Percentiles rank a stretch among this genome's conserved stretches.
phyloP scores from a whole-genome alignment of 257 asterid species.

The Verbascum thapsus region DNA sequence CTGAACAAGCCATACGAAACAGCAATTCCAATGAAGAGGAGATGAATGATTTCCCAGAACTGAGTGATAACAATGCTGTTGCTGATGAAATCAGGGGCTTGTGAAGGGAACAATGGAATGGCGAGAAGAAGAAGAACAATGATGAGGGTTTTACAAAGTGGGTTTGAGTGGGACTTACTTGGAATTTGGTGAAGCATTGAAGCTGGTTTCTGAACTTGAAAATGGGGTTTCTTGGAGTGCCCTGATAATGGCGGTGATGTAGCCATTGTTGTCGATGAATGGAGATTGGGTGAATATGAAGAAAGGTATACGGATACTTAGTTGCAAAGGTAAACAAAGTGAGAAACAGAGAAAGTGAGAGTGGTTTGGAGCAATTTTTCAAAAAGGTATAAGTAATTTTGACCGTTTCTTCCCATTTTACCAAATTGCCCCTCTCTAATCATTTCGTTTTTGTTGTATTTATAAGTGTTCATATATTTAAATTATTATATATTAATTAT shows the following conservation, averaged over 20 bases:
- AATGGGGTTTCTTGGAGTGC: conserved; percentile 44
- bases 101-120: conserved; percentile 70
- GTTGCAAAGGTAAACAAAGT: conserved; percentile 34
- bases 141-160: conserved; percentile 49
- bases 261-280: conserved; percentile 33
- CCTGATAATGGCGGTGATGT: conserved; percentile 39
- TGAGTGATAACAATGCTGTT: conserved; percentile 40
- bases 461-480: too few species aligned
- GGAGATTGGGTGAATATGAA: conserved; percentile 57
- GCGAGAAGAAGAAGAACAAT: conserved; percentile 49
- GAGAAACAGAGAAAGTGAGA: too few species aligned
- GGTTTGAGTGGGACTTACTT: conserved; percentile 54
- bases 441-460: conserved; percentile 29
- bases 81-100: conserved; percentile 66
- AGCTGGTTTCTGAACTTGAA: conserved; percentile 23
- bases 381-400: conserved; percentile 33
- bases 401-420: conserved; percentile 32
- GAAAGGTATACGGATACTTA: conserved; percentile 65
- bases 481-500: too few species aligned
- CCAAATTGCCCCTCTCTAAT: conserved; percentile 33
- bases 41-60: conserved; percentile 81
- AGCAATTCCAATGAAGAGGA: conserved; percentile 73
- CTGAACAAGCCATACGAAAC: conserved; percentile 76
- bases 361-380: conserved; percentile 23
- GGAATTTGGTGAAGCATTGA: conserved; percentile 34